phyloP scores from a whole-genome alignment of 352 stramenopile genomes.

The Globisporangium spinosum region DNA sequence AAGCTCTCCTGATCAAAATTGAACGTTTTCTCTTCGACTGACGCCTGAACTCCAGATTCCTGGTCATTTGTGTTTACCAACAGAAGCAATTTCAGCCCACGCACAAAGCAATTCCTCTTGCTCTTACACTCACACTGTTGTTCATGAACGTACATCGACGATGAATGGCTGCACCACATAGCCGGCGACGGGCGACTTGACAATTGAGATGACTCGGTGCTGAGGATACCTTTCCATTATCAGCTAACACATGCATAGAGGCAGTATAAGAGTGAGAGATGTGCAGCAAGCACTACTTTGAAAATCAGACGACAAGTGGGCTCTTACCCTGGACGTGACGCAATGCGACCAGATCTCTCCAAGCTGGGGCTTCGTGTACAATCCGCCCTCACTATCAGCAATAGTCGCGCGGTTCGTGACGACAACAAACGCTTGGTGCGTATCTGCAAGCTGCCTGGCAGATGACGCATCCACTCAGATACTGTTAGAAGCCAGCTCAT shows the following conservation, averaged over 20 bases:
- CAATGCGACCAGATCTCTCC: conserved; percentile 70
- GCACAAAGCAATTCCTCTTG: not conserved
- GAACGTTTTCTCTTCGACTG: conserved; percentile 22
- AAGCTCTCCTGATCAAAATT: conserved; percentile 31
- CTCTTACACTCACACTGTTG: no score
- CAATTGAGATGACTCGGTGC: conserved; percentile 50
- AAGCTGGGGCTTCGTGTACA: conserved; percentile 62
- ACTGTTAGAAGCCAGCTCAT: not conserved
- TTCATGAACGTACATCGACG: conserved; percentile 36
- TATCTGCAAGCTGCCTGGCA: conserved; percentile 55
- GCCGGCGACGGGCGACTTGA: conserved; percentile 57
- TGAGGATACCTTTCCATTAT: conserved; percentile 55
- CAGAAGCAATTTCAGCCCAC: not conserved
- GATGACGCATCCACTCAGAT: not conserved
- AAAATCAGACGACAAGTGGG: conserved; percentile 1
- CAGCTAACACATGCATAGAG: conserved; percentile 29
- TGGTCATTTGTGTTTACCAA: conserved; percentile 8
- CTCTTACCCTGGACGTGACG: conserved; percentile 50
- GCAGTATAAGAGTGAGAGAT: conserved; percentile 1
- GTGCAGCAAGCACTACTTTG: not conserved
- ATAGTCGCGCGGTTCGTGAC: conserved; percentile 65
- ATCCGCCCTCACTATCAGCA: conserved; percentile 28
- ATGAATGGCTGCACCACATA: conserved; percentile 62
- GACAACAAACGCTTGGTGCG: conserved; percentile 58
- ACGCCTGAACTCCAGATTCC: conserved; percentile 39